Percentiles rank a stretch among this genome's conserved stretches.
Conservation (phyloP, 306 rosid genomes). For the Purshia tridentata region DNA sequence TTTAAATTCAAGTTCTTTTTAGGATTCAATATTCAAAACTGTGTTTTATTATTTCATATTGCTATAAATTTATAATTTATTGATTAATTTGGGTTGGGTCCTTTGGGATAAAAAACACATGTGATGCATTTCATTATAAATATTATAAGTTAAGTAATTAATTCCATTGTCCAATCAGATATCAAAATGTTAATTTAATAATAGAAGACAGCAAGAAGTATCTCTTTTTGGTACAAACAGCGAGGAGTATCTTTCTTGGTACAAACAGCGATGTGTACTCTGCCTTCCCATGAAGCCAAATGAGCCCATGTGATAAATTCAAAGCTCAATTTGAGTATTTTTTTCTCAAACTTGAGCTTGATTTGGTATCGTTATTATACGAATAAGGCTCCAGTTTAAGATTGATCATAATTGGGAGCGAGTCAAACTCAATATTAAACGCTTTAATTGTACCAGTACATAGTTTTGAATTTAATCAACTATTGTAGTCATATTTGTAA, state of each 20-base stretch:
- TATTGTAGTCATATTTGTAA: no score
- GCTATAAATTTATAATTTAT: background rate
- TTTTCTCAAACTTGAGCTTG: no score
- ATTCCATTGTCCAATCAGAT: background rate
- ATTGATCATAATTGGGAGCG: no score
- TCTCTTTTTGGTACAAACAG: background rate
- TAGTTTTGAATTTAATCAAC: no score
- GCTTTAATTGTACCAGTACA: no score
- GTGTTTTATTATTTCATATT: background rate
- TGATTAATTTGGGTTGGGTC: background rate
- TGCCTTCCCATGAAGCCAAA: background rate
- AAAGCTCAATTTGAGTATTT: no score
- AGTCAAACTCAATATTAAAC: no score
- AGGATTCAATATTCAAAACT: no score
- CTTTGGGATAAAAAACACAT: background rate
- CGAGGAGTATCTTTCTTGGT: background rate
- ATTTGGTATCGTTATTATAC: no score
- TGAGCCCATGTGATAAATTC: slow-evolving; percentile 1
- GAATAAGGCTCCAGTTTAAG: no score
- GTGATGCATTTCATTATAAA: background rate
- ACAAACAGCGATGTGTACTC: background rate
- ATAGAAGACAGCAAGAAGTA: background rate
- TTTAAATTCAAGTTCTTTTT: background rate
- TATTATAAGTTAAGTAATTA: background rate
- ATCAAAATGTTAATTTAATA: background rate